Conservation (phyloP, 1,139 yeast genomes). For the Candida buenavistaensis region DNA sequence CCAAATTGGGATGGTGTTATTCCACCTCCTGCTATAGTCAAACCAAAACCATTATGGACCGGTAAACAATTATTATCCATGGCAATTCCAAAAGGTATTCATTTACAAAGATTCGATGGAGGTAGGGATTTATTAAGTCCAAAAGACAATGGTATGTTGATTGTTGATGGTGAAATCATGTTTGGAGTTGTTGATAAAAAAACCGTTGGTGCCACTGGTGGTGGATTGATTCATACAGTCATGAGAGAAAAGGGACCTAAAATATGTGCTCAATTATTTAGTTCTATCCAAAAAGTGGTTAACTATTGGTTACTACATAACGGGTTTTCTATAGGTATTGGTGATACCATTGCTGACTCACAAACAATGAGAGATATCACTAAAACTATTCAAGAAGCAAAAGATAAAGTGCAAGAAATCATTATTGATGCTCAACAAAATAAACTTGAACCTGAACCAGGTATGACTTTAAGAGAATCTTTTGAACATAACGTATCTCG, state of each 20-base stretch:
- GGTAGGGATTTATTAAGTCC: constrained; percentile 83
- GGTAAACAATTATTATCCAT: constrained; percentile 92
- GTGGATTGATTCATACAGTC: constrained; percentile 95
- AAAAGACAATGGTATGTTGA: constrained; percentile 87
- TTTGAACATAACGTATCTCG: constrained; percentile 97
- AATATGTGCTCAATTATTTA: constrained; percentile 86
- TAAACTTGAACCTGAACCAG: constrained; percentile 90
- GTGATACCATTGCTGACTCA: constrained; percentile 99
- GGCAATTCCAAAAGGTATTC: constrained; percentile 96
- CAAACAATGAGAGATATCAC: constrained; percentile 93
- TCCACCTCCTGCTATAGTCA: constrained; percentile 93
- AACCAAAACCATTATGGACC: constrained; percentile 96
- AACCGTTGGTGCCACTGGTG: constrained; percentile 97
- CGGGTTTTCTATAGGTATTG: constrained; percentile 98
- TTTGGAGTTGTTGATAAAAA: constrained; percentile 98
- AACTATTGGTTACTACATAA: constrained; percentile 95
- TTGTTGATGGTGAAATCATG: constrained; percentile 89
- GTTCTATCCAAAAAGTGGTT: constrained; percentile 91
- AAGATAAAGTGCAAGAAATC: constrained; percentile 88
- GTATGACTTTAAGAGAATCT: constrained; percentile 98
- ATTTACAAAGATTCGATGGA: constrained; percentile 89
- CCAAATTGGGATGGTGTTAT: constrained; percentile 99
- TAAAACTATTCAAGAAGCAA: constrained; percentile 89
- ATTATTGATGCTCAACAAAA: constrained; percentile 90
- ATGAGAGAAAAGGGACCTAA: constrained; percentile 97